phyloP scores from a whole-genome alignment of 768 basidiomycete genomes.

The Kwoniella pini region DNA sequence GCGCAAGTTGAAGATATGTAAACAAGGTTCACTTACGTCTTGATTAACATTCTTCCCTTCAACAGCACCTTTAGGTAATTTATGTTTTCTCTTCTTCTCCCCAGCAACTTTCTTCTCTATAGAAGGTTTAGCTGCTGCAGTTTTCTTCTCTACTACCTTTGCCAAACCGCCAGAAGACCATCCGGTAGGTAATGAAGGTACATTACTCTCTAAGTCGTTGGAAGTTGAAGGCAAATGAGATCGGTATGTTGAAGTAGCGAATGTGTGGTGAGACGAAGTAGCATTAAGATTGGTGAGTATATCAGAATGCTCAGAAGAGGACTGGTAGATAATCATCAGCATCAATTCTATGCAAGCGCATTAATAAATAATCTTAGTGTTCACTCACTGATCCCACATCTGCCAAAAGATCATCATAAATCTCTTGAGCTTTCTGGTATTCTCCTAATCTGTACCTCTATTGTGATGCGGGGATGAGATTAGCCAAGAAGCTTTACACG shows the following conservation, averaged over 20 bases:
- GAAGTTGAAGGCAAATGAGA: slow-evolving; percentile 44
- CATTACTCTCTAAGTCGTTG: slow-evolving; percentile 55
- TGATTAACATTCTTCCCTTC: slow-evolving; percentile 44
- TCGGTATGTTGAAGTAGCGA: slow-evolving; percentile 60
- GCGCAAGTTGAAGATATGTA: background rate
- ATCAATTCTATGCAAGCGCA: background rate
- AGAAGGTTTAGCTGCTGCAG: slow-evolving; percentile 11
- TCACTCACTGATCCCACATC: slow-evolving; percentile 71
- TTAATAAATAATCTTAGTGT: background rate
- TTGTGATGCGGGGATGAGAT: background rate
- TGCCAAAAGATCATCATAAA: slow-evolving; percentile 80
- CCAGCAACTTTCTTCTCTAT: background rate
- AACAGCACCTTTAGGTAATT: slow-evolving; percentile 51
- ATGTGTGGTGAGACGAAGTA: slow-evolving; percentile 77
- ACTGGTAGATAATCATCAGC: slow-evolving; percentile 56
- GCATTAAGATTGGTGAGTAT: slow-evolving; percentile 82
- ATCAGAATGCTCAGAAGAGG: slow-evolving; percentile 84
- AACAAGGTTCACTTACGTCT: slow-evolving; percentile 48
- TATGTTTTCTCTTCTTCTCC: slow-evolving; percentile 43
- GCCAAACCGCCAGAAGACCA: slow-evolving; percentile 32
- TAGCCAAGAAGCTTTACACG: background rate
- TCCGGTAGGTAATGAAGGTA: slow-evolving; percentile 48
- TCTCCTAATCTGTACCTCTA: slow-evolving; percentile 77
- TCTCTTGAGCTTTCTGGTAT: slow-evolving; percentile 70
- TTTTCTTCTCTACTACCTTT: slow-evolving; percentile 12